Evolutionary conservation across 2,329 filamentous ascomycete genomes (phyloP).

Genomic region (Orbilia ellipsospora): DNA sequence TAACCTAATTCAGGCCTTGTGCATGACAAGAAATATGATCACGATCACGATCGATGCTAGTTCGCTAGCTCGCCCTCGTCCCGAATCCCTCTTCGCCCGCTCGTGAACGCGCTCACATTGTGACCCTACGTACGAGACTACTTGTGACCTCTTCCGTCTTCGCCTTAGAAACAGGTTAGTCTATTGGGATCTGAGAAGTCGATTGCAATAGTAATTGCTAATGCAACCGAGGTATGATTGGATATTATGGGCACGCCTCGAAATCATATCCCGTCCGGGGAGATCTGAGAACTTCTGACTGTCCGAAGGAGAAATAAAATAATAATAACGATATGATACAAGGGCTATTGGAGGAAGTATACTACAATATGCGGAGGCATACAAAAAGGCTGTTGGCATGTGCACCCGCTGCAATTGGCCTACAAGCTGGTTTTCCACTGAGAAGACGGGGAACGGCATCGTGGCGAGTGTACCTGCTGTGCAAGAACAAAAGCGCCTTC

Average conservation of each 20-base stretch:
- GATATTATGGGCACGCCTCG: conserved; percentile 1
- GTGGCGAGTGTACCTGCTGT: conserved; percentile 26
- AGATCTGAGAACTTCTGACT: neutral
- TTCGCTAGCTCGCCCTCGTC: neutral
- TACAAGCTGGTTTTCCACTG: neutral
- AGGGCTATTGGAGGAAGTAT: neutral
- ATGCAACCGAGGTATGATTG: neutral
- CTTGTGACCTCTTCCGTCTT: neutral
- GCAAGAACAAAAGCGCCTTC: neutral
- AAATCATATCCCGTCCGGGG: neutral
- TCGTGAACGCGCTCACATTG: too few species aligned
- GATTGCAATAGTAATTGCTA: neutral
- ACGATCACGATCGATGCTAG: conserved; percentile 9
- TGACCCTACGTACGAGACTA: too few species aligned
- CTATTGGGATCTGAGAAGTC: neutral
- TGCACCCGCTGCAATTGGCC: neutral
- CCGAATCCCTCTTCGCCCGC: too few species aligned
- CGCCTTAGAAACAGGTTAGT: neutral
- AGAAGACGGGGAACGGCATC: conserved; percentile 8
- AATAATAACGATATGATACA: too few species aligned
- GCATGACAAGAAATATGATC: conserved; percentile 19
- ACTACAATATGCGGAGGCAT: neutral
- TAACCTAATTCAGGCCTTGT: conserved; percentile 51
- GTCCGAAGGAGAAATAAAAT: too few species aligned
- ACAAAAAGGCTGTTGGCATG: neutral